A percentile compares a stretch with the other conserved stretches of the same genome.
These are phyloP conservation scores for Mycoemilia scoparia DNA, from an alignment of 192 early-diverging fungal genomes.

Conservation along the genomic window DNA sequence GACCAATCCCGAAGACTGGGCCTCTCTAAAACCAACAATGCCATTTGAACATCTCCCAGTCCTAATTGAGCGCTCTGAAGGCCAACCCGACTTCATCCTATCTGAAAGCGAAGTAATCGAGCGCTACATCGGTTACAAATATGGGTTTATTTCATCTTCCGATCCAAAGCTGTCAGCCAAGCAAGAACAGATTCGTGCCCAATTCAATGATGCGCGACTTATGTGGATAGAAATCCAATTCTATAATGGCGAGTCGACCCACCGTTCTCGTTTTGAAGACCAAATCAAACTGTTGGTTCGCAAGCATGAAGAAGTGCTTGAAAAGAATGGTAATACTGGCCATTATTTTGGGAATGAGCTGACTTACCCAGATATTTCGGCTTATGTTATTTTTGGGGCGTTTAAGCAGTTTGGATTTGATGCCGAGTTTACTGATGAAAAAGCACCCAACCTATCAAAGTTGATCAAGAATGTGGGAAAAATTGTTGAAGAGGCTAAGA, in stretches of 20 bases:
- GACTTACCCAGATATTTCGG: conserved; percentile 17
- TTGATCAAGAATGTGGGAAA: too few relatives aligned
- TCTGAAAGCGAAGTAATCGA: conserved; percentile 28
- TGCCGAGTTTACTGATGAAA: too few relatives aligned
- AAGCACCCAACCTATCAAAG: too few relatives aligned
- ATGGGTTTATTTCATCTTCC: conserved; percentile 13
- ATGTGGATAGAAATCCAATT: background rate
- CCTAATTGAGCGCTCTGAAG: conserved; percentile 24
- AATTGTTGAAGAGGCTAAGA: too few relatives aligned
- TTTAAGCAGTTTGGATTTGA: too few relatives aligned
- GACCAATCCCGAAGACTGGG: conserved; percentile 30
- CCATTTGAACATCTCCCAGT: conserved; percentile 35
- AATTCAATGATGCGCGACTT: conserved; percentile 1
- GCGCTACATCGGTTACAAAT: conserved; percentile 29
- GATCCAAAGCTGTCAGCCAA: conserved; percentile 13
- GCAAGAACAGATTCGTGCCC: conserved; percentile 18
- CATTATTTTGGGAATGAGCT: conserved; percentile 18
- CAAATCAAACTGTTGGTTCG: conserved; percentile 9
- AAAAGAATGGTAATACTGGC: conserved; percentile 31
- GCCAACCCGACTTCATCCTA: conserved; percentile 12
- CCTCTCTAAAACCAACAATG: conserved; percentile 22
- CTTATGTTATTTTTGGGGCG: too few relatives aligned
- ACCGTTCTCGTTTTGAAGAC: too few relatives aligned
- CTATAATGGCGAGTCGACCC: background rate
- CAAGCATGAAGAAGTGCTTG: conserved; percentile 12